Evolutionary conservation across 1,284 basidiomycete species (phyloP).

Genomic region (Mycena citricolor): DNA sequence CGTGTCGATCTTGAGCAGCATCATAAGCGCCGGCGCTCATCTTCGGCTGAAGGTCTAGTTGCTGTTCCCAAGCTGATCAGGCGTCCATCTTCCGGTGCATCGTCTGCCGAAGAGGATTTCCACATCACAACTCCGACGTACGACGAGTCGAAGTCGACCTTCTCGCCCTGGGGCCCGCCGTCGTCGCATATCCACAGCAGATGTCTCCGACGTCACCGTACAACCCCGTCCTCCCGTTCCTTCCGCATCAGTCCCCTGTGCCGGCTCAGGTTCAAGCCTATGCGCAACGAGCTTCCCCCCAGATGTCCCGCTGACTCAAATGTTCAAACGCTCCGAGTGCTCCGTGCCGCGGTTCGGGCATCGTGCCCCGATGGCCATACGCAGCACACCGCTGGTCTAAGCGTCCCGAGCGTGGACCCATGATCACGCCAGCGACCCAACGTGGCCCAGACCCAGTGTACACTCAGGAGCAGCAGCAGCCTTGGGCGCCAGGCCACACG

Average conservation of each 20-base stretch:
- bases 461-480: not conserved
- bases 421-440: not conserved
- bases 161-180: not conserved
- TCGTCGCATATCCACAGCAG: not conserved
- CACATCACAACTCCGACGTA: too few relatives aligned
- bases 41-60: not conserved
- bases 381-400: not conserved
- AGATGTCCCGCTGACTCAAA: constrained; percentile 16
- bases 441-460: not conserved
- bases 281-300: not conserved
- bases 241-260: constrained; percentile 2
- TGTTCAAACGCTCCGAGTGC: constrained; percentile 24
- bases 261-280: not conserved
- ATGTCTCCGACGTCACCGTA: not conserved
- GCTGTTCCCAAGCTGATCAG: not conserved
- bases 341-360: constrained; percentile 10
- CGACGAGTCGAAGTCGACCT: not conserved
- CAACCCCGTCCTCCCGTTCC: not conserved
- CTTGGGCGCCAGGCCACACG: constrained; percentile 3
- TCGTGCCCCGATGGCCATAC: constrained; percentile 1
- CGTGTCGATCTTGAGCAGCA: too few relatives aligned
- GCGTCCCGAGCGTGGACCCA: not conserved
- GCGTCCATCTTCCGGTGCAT: not conserved
- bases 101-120: not conserved
- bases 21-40: not conserved